Evolutionary conservation across 192 early-diverging fungal species (phyloP).

Genomic region (Backusella parvicylindrica): DNA sequence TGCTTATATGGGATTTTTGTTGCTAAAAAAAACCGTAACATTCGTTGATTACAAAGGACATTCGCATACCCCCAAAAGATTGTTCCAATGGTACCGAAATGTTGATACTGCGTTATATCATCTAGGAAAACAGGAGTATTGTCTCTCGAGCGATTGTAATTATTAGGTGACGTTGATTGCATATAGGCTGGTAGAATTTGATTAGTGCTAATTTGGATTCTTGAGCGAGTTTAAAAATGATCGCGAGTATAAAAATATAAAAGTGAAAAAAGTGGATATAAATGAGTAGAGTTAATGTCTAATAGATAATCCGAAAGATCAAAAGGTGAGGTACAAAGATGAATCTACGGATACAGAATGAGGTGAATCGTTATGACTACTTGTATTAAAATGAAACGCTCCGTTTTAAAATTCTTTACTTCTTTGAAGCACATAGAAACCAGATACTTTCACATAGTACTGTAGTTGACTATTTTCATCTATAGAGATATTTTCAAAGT

Average conservation of each 20-base stretch:
- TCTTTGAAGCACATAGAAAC: slow-evolving; percentile 64
- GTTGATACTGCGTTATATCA: too few species aligned
- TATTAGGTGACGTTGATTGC: background rate
- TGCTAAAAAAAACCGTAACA: too few species aligned
- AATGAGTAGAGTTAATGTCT: slow-evolving; percentile 56
- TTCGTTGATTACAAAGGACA: too few species aligned
- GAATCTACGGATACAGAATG: slow-evolving; percentile 17
- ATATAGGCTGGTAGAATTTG: background rate
- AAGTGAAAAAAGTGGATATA: slow-evolving; percentile 67
- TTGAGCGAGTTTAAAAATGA: slow-evolving; percentile 47
- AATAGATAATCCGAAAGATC: slow-evolving; percentile 59
- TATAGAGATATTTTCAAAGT: slow-evolving; percentile 58
- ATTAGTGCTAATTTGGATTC: background rate
- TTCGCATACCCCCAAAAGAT: too few species aligned
- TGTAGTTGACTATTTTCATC: slow-evolving; percentile 67
- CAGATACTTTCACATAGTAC: slow-evolving; percentile 72
- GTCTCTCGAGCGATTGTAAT: background rate
- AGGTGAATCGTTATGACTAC: background rate
- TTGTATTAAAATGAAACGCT: slow-evolving; percentile 25
- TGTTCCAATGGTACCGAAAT: too few species aligned
- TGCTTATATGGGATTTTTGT: too few species aligned
- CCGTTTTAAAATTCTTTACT: slow-evolving; percentile 48
- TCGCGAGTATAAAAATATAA: slow-evolving; percentile 61
- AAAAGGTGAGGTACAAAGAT: slow-evolving; percentile 51
- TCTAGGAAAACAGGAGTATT: too few species aligned